Conservation (phyloP, 306 rosid species). For the Datisca glomerata region DNA sequence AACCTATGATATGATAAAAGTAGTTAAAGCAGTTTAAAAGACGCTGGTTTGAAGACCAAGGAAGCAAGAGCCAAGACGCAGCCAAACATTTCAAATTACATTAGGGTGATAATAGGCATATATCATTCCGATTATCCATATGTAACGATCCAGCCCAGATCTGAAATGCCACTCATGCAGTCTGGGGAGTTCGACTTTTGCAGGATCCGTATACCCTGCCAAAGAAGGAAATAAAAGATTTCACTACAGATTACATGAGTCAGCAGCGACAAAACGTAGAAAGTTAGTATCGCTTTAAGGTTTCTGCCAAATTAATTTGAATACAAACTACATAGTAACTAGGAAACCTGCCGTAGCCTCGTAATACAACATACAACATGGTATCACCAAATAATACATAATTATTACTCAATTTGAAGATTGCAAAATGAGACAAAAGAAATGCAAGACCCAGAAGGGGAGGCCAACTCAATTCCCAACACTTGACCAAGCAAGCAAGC, state of each 20-base stretch:
- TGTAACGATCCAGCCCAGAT: conserved; percentile 99
- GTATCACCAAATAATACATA: no score
- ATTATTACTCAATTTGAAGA: no score
- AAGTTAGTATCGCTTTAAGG: not conserved
- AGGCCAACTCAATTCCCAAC: no score
- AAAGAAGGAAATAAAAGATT: conserved; percentile 7
- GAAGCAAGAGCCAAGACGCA: conserved; percentile 15
- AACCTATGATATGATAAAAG: conserved; percentile 40
- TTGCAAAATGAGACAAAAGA: no score
- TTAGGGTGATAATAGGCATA: conserved; percentile 93
- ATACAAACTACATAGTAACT: no score
- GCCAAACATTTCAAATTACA: conserved; percentile 36
- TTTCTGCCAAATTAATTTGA: no score
- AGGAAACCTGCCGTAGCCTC: no score
- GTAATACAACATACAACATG: no score
- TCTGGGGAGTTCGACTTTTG: conserved; percentile 75
- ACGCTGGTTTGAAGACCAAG: conserved; percentile 8
- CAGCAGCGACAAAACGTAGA: not conserved
- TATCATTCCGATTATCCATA: conserved; percentile 96
- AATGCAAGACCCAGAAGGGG: no score
- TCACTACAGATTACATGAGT: conserved; percentile 11
- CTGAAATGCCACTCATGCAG: conserved; percentile 99
- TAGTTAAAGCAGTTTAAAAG: conserved; percentile 4
- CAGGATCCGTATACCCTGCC: conserved; percentile 94
- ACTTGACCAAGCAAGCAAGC: no score